These are phyloP conservation scores for Russula earlei DNA, from an alignment of 768 basidiomycete species.

Conservation along the genomic window DNA sequence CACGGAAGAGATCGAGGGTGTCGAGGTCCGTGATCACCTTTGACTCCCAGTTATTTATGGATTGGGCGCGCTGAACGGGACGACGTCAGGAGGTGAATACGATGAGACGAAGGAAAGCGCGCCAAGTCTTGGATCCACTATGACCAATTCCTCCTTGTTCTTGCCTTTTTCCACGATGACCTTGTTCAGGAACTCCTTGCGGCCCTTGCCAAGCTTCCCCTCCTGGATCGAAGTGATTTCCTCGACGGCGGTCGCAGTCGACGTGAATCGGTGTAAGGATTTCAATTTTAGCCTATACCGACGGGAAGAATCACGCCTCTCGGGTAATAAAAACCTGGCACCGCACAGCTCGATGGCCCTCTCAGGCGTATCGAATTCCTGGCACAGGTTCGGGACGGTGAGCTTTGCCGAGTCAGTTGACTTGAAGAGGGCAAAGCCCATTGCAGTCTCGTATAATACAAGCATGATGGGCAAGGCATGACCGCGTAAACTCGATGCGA, in stretches of 20 bases:
- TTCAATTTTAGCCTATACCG: constrained; percentile 78
- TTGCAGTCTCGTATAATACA: constrained; percentile 91
- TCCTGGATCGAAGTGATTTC: constrained; percentile 89
- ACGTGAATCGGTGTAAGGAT: constrained; percentile 91
- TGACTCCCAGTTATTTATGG: constrained; percentile 88
- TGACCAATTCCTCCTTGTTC: constrained; percentile 73
- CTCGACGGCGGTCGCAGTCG: constrained; percentile 94
- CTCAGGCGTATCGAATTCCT: constrained; percentile 90
- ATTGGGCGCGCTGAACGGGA: constrained; percentile 42
- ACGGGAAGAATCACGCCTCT: neutral
- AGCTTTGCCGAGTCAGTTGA: constrained; percentile 83
- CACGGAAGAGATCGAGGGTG: constrained; percentile 80
- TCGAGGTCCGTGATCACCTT: constrained; percentile 59
- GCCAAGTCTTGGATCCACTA: constrained; percentile 90
- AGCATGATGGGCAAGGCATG: constrained; percentile 49
- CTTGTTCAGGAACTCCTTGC: constrained; percentile 89
- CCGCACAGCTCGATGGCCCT: constrained; percentile 87
- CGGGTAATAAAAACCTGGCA: constrained; percentile 9
- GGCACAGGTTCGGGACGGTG: constrained; percentile 75
- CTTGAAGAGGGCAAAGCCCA: constrained; percentile 98
- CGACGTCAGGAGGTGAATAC: neutral
- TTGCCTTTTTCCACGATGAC: constrained; percentile 85
- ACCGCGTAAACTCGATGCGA: neutral
- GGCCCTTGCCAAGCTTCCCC: constrained; percentile 85
- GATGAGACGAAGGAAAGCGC: constrained; percentile 23